Conservation (phyloP, 75 land plant genomes). For the Cunninghamia lanceolata region DNA sequence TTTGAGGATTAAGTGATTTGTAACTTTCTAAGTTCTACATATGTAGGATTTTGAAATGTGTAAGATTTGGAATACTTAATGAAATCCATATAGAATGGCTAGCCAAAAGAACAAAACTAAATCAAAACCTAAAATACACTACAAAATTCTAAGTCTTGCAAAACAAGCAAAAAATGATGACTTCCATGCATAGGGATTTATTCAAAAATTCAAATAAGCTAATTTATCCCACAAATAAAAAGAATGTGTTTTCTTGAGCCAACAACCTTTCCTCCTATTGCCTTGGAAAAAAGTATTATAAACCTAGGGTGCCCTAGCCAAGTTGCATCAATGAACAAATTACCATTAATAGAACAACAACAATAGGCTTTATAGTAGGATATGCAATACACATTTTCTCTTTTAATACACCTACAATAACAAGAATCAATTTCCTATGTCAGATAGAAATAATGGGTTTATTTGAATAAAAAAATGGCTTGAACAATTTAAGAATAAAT, state of each 20-base stretch:
- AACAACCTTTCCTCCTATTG: conserved; percentile 63
- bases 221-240: conserved; percentile 86
- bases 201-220: background rate
- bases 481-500: conserved; percentile 52
- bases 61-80: too few relatives aligned
- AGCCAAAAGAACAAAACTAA: background rate
- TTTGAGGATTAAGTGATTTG: too few relatives aligned
- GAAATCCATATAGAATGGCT: background rate
- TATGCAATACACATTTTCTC: conserved; percentile 77
- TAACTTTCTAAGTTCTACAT: too few relatives aligned
- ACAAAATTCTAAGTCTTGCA: background rate
- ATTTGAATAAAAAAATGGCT: conserved; percentile 39
- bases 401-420: conserved; percentile 68
- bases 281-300: conserved; percentile 53
- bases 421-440: conserved; percentile 87
- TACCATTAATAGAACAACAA: too few relatives aligned
- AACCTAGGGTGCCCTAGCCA: conserved; percentile 85
- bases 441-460: conserved; percentile 88
- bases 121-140: too few relatives aligned
- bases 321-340: conserved; percentile 83
- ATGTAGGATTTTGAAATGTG: too few relatives aligned
- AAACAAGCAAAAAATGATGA: background rate
- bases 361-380: conserved; percentile 71
- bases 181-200: background rate
- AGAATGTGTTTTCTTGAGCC: conserved; percentile 67